phyloP scores from a whole-genome alignment of 371 early-diverging fungal genomes.

The Actinomortierella wolfii region DNA sequence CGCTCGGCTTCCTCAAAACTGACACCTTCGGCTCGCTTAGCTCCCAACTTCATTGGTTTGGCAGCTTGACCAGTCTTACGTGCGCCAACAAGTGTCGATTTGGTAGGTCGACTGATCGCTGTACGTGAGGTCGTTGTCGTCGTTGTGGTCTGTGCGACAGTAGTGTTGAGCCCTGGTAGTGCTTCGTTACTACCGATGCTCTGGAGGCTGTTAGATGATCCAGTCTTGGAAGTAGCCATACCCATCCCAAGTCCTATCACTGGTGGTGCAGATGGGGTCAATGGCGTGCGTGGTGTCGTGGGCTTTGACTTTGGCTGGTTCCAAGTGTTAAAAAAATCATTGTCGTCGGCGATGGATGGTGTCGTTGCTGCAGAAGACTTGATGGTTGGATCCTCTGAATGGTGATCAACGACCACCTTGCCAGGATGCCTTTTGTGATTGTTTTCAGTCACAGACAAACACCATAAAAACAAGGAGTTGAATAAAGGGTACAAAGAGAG shows the following conservation, averaged over 20 bases:
- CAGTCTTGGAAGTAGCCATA: too few species aligned
- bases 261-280: constrained; percentile 11
- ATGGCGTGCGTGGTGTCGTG: constrained; percentile 4
- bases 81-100: constrained; percentile 42
- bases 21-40: constrained; percentile 70
- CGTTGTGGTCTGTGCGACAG: constrained; percentile 4
- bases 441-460: not conserved
- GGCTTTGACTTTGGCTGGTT: constrained; percentile 32
- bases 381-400: constrained; percentile 6
- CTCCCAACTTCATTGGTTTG: constrained; percentile 78
- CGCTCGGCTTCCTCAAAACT: constrained; percentile 93
- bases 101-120: constrained; percentile 26
- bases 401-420: constrained; percentile 19
- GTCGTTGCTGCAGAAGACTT: constrained; percentile 16
- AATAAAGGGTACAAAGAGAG: too few species aligned
- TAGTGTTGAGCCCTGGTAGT: not conserved
- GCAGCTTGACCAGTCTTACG: constrained; percentile 49
- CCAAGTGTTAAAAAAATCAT: constrained; percentile 42
- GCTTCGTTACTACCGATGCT: too few species aligned
- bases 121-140: constrained; percentile 25
- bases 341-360: constrained; percentile 16
- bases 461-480: not conserved
- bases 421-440: constrained; percentile 23
- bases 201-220: too few species aligned
- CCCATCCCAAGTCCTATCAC: constrained; percentile 22